Base-by-base conservation (phyloP, 257 asterid genomes). In the Eucommia ulmoides region DNA sequence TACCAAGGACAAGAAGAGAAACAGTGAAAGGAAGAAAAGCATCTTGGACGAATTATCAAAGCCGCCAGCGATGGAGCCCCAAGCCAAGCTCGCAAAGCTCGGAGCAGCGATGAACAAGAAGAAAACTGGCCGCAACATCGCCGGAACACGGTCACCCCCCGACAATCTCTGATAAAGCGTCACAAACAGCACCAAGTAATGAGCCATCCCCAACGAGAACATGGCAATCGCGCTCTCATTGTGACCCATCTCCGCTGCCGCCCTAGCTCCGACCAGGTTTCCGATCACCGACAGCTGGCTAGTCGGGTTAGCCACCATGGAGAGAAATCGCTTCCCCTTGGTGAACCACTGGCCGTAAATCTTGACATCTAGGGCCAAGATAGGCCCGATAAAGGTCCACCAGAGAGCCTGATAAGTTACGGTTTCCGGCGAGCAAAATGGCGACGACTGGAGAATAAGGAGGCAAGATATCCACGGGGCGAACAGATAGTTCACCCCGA, bases 401-500 rank as follows among this genome's bases (percentile, higher is more conserved):
- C 68, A 62, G 15, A 62, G 52, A 2, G 23, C 52, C 14, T 23
- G 18, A 25, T 38, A 46, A 23, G 5, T 16, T 16, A 18, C 15
- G 20, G 48, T 15, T 16, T 16, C 19, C 19, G 24, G 48, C 17
- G 33, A 41, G 22, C 47, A 44, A 33, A 49, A 38, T 19, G 62
- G 52, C 10, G 60, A 19, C 18, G 63, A 42, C 15, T 48, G 62
- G 21, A 63, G 51, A 25, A 46, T 41, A 3, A 48, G 1, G 20
- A 63, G 68, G 52, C 62, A 55, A 0, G 57, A 63, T 20, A 55
- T 63, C 63, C 63, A 63, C 1, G 68, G 68, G 18, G 68, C 68
- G 22, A 50, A 63, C 17, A 63, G 49, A 50, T 54, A 63, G 49
- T 63, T 63, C 2, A 63, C 62, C 14, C 62, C 56, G 19, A 63